Evolutionary conservation across 345 rosid genomes (phyloP).

Genomic region (Salix suchowensis): DNA sequence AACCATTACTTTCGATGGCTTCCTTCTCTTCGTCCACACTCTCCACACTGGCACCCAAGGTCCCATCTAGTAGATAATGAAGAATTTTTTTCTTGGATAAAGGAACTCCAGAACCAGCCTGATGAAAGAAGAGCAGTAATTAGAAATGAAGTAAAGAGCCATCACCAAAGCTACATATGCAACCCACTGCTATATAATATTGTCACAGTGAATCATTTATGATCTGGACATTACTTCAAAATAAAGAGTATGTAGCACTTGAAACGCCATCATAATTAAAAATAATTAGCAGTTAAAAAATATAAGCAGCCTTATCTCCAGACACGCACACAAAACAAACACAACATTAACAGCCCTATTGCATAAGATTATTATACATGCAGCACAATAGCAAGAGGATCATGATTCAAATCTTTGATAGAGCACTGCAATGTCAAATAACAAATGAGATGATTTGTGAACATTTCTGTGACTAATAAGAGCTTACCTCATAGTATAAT

Average conservation of each 20-base stretch:
- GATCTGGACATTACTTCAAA: neutral
- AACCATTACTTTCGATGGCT: slow-evolving; percentile 16
- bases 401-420: neutral
- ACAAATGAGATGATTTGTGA: too few relatives aligned
- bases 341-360: too few relatives aligned
- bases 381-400: neutral
- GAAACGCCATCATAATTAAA: neutral
- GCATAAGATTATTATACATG: neutral
- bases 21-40: slow-evolving; percentile 43
- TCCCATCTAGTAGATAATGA: slow-evolving; percentile 69
- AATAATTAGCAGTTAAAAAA: neutral
- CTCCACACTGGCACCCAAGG: slow-evolving; percentile 63
- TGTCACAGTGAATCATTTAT: neutral
- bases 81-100: slow-evolving; percentile 54
- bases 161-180: neutral
- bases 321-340: too few relatives aligned
- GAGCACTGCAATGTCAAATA: too few relatives aligned
- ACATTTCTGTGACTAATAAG: neutral
- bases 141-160: neutral
- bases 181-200: neutral
- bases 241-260: neutral
- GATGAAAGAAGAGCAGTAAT: slow-evolving; percentile 7
- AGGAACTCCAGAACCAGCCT: slow-evolving; percentile 58
- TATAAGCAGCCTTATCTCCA: too few relatives aligned
- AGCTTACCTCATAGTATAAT: slow-evolving; percentile 75